Percentiles rank a stretch among this genome's conserved stretches.
phyloP scores from a whole-genome alignment of 139 green algal species.

The Haematococcus lacustris region DNA sequence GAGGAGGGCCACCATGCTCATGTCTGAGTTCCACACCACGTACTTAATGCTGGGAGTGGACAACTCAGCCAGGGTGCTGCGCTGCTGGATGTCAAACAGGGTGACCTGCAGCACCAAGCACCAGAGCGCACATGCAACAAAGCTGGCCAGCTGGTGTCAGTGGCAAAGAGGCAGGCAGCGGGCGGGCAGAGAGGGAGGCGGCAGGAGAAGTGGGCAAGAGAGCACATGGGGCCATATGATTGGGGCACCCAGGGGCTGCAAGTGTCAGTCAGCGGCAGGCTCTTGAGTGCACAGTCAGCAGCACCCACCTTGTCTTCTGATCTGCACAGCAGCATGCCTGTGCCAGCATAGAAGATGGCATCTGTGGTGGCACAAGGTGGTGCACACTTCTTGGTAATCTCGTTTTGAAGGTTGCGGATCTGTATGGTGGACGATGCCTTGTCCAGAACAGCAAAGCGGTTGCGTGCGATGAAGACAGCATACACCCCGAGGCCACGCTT shows the following conservation, averaged over 20 bases:
- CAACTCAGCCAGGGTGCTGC: slow-evolving; percentile 78
- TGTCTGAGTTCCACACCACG: slow-evolving; percentile 93
- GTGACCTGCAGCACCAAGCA: slow-evolving; percentile 58
- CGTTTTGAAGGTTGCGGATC: slow-evolving; percentile 96
- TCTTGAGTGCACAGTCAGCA: no score
- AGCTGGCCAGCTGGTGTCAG: no score
- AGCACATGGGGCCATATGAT: no score
- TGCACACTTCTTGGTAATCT: slow-evolving; percentile 95
- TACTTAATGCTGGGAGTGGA: slow-evolving; percentile 93
- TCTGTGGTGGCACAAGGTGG: slow-evolving; percentile 73
- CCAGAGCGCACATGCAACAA: neutral
- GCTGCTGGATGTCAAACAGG: slow-evolving; percentile 97
- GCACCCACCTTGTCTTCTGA: slow-evolving; percentile 85
- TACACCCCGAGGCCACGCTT: slow-evolving; percentile 71
- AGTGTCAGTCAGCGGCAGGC: no score
- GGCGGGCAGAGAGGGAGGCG: no score
- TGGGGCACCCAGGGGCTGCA: no score
- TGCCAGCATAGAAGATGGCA: slow-evolving; percentile 95
- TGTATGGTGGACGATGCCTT: slow-evolving; percentile 70
- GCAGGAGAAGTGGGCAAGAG: no score
- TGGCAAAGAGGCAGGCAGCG: no score
- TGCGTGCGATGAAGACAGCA: slow-evolving; percentile 96
- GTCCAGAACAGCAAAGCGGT: slow-evolving; percentile 97
- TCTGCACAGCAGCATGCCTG: slow-evolving; percentile 86
- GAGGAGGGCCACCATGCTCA: slow-evolving; percentile 89